Evolutionary conservation across 2,329 filamentous ascomycete species (phyloP), one percentile per base, ranked within the genome.

Genomic region (Furcasterigmium sp.): DNA sequence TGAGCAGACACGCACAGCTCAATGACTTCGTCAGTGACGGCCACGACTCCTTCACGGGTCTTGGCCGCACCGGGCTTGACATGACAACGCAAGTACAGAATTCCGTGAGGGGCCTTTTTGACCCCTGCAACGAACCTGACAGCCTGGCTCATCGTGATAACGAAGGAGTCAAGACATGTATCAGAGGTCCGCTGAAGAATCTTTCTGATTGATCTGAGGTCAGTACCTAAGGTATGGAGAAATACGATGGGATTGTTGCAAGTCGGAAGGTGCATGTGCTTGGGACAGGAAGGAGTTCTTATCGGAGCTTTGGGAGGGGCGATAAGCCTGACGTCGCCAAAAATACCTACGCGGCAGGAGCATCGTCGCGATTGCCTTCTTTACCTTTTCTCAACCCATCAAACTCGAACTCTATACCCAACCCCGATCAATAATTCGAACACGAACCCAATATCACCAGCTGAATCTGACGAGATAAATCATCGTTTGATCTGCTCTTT

Each of bases 51-150:
- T 52, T 85, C 75, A 26, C 82, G 75, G 19, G 69, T 68, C 21
- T 76, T 78, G 56, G 70, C 80, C 11, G 78, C 76, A 4, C 82
- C 80, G 0, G 85, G 80, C 48, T 84, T 86, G 44, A 88, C 76
- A 51, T 76, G 79, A 57, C 85, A 86, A 20, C 75, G 70, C 25
- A 88, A 64, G 42, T 82, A 76, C 15, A 88, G 59, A 2, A 63
- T 69, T 19, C 64, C 67, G 4, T 62, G 46, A 21, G 63, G 54
- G 1, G 70, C 66, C 45, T 73, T 77, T 40, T 69, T 71, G 39
- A 70, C 61, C 4, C 67, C 66, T 4, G 69, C 64, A 37, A 78
- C 65, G 51, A 73, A 76, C 37, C 67, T 65, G 39, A 76, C 64
- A 37, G 69, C 57, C 17, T 39, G 32, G 15, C 18, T 35, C 32